These are phyloP conservation scores for Stromatinia cepivora DNA, from an alignment of 2,329 filamentous ascomycete species.

Conservation along the genomic window DNA sequence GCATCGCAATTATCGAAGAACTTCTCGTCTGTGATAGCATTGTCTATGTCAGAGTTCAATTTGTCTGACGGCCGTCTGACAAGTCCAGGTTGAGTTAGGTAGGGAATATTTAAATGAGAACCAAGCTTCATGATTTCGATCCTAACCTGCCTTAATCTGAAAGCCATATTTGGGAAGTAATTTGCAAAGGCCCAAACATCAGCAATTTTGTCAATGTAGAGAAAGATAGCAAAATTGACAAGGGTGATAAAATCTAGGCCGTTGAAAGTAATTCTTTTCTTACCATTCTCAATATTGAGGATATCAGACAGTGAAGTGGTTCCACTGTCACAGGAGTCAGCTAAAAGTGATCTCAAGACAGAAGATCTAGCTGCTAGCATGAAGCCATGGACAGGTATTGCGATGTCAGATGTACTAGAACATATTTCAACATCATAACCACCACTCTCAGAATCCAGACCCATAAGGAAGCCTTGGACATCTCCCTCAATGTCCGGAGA, in stretches of 20 bases:
- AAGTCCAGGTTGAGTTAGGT: slow-evolving; percentile 70
- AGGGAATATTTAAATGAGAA: slow-evolving; percentile 65
- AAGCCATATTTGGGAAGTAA: slow-evolving; percentile 59
- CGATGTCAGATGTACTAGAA: slow-evolving; percentile 66
- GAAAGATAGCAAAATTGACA: slow-evolving; percentile 75
- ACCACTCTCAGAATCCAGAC: slow-evolving; percentile 43
- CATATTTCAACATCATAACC: slow-evolving; percentile 46
- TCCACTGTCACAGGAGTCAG: slow-evolving; percentile 56
- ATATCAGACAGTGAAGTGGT: slow-evolving; percentile 60
- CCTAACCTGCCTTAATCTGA: slow-evolving; percentile 76
- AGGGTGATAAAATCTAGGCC: slow-evolving; percentile 75
- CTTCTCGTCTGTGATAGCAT: slow-evolving; percentile 64
- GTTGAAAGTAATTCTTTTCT: slow-evolving; percentile 63
- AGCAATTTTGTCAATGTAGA: slow-evolving; percentile 77
- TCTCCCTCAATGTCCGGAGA: slow-evolving; percentile 68
- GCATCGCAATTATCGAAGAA: slow-evolving; percentile 83
- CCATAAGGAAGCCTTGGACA: slow-evolving; percentile 51
- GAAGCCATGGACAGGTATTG: slow-evolving; percentile 81
- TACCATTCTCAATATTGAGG: slow-evolving; percentile 55
- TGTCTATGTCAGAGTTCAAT: slow-evolving; percentile 68
- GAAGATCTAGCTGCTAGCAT: slow-evolving; percentile 73
- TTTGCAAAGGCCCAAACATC: slow-evolving; percentile 84
- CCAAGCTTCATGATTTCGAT: slow-evolving; percentile 87
- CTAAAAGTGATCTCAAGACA: slow-evolving; percentile 62
- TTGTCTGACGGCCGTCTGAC: slow-evolving; percentile 66